A percentile compares a stretch with the other conserved stretches of the same genome.
These are phyloP conservation scores for Apiospora malaysiana DNA, from an alignment of 2,329 filamentous ascomycete genomes.

Conservation along the genomic window DNA sequence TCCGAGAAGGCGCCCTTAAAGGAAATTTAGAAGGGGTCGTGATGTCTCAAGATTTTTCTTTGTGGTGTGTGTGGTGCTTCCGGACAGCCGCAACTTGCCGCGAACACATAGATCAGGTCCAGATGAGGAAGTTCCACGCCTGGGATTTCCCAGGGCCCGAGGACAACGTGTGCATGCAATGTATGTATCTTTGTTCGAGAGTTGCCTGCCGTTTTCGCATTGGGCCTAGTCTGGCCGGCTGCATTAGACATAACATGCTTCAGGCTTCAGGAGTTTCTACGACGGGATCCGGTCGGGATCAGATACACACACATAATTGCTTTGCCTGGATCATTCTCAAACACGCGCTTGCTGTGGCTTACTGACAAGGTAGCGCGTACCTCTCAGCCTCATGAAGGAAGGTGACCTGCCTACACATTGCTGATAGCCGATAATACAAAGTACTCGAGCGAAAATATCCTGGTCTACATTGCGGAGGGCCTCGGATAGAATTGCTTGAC, in stretches of 20 bases:
- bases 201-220: background rate
- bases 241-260: background rate
- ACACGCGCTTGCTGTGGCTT: background rate
- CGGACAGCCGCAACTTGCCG: slow-evolving; percentile 3
- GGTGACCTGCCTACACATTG: no score
- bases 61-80: background rate
- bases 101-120: background rate
- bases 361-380: background rate
- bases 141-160: background rate
- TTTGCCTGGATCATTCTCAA: slow-evolving; percentile 11
- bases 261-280: background rate
- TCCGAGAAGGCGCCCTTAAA: background rate
- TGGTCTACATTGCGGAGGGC: no score
- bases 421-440: no score
- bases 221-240: background rate
- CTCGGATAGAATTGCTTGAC: background rate
- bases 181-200: background rate
- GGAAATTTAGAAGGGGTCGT: background rate
- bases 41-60: slow-evolving; percentile 1
- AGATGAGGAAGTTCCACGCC: background rate
- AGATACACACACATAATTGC: background rate
- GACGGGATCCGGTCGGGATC: background rate
- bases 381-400: background rate
- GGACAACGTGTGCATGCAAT: background rate
- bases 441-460: no score